Base-by-base conservation (phyloP, 257 asterid genomes). In the Anisodus acutangulus region DNA sequence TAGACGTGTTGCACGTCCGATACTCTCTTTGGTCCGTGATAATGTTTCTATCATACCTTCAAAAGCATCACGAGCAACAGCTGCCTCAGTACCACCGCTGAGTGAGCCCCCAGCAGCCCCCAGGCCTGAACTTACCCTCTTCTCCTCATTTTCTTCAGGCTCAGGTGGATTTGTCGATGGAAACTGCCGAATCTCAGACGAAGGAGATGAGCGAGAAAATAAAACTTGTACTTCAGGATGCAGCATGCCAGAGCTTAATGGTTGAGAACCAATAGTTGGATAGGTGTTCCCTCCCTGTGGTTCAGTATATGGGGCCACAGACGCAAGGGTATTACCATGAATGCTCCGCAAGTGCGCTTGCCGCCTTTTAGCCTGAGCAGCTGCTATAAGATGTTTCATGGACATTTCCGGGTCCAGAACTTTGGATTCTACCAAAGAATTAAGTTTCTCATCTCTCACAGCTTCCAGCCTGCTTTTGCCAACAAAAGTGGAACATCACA, bases 21-120 rank as follows among this genome's bases (percentile, higher is more conserved):
- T 96, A 86, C 99, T 96, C 88, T 96, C 99, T 86, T 96, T 96
- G 85, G 99, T 94, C 92, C 99, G 94, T 70, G 99, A 94, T 84
- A 96, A 90, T 57, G 99, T 96, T 91, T 96, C 99, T 89, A 96
- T 91, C 99, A 96, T 96, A 82, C 99, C 99, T 88, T 96, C 98
- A 89, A 96, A 96, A 82, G 99, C 94, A 90, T 96, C 99, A 89
- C 98, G 98, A 88, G 98, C 94, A 90, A 96, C 98, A 91, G 97
- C 95, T 80, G 99, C 98, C 89, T 96, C 99, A 82, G 98, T 92
- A 83, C 90, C 97, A 81, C 98, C 97, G 85, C 98, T 96, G 84
- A 96, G 90, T 31, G 97, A 92, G 83, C 93, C 93, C 84, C 91
- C 98, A 87, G 92, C 88, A 64, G 92, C 89, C 83, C 83, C 90